Conservation (phyloP, 805 yeast species). For the Blastobotrys parvus region DNA sequence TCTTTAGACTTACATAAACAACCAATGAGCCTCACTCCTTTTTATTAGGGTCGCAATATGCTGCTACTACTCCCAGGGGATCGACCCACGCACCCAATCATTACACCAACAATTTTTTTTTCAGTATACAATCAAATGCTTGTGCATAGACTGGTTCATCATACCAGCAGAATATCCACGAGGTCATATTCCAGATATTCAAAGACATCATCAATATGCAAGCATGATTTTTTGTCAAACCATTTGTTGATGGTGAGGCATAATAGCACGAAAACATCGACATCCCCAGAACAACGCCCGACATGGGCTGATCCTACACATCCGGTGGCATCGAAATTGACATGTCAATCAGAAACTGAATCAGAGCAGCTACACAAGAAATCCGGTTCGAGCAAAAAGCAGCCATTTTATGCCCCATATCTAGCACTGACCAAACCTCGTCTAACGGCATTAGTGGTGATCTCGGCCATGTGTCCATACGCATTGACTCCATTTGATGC, state of each 20-base stretch:
- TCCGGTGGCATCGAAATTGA: conserved; percentile 3
- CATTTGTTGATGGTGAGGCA: conserved; percentile 1
- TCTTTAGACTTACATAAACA: too few species aligned
- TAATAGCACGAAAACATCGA: neutral
- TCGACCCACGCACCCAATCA: too few species aligned
- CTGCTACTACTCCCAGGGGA: too few species aligned
- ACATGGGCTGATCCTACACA: conserved; percentile 5
- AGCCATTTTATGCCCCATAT: conserved; percentile 32
- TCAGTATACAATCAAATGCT: too few species aligned
- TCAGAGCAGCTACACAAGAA: neutral
- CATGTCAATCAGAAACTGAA: conserved; percentile 12
- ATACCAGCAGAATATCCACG: too few species aligned
- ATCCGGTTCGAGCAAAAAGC: conserved; percentile 1
- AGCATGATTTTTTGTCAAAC: conserved; percentile 1
- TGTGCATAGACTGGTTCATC: too few species aligned
- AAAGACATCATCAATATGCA: neutral
- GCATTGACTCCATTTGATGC: conserved; percentile 84
- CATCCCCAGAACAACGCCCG: conserved; percentile 1
- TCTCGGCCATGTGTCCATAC: conserved; percentile 88
- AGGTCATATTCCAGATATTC: too few species aligned
- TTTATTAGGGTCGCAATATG: too few species aligned
- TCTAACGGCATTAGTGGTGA: conserved; percentile 75
- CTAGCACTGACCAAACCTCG: conserved; percentile 84
- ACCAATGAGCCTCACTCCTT: too few species aligned
- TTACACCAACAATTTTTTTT: too few species aligned